phyloP scores from a whole-genome alignment of 306 rosid genomes.

The Hippophae tibetana region DNA sequence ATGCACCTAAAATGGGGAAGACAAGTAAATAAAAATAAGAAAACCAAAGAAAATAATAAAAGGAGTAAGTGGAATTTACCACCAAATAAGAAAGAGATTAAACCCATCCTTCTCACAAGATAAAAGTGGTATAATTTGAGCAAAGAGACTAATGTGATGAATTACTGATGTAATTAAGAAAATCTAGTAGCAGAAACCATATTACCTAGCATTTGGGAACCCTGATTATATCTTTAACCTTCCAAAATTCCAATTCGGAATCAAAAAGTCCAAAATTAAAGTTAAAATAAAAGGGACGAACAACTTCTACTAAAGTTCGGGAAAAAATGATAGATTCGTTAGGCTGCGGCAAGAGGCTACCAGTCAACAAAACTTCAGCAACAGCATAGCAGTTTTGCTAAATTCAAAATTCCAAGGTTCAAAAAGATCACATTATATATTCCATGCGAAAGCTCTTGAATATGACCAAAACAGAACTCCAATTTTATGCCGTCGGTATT shows the following conservation, averaged over 20 bases:
- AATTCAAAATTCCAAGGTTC: background rate
- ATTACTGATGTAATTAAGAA: too few species aligned
- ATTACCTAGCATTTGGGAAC: too few species aligned
- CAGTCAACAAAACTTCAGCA: background rate
- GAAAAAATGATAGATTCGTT: background rate
- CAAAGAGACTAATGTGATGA: too few species aligned
- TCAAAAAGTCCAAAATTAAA: too few species aligned
- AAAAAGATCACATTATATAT: background rate
- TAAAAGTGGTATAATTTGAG: too few species aligned
- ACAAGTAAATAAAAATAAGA: background rate
- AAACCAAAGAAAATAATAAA: background rate
- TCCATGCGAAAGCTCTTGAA: background rate
- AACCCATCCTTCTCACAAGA: too few species aligned
- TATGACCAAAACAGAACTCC: too few species aligned
- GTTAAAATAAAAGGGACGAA: too few species aligned
- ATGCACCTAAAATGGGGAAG: constrained; percentile 50
- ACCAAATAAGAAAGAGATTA: background rate
- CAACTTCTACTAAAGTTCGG: too few species aligned
- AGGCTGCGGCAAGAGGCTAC: background rate
- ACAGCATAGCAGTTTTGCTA: background rate
- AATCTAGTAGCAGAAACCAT: too few species aligned
- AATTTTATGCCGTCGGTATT: background rate
- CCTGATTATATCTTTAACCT: too few species aligned
- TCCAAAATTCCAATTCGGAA: too few species aligned
- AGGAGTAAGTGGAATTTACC: background rate